Base-by-base conservation (phyloP, 1,284 basidiomycete genomes). In the Austroboletus rostrupii region DNA sequence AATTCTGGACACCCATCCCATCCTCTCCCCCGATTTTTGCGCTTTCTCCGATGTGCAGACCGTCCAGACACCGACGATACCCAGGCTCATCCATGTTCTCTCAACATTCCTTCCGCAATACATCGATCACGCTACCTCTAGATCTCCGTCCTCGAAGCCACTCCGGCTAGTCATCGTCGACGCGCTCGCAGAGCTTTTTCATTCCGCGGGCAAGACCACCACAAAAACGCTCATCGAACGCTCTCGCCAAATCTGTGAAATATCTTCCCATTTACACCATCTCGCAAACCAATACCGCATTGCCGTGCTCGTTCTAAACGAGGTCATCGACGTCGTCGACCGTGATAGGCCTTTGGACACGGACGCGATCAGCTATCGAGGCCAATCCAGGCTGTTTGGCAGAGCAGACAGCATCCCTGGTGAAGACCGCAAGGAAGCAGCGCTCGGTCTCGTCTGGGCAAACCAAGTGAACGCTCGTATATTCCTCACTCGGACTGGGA, bases 361-460 rank as follows among this genome's bases (percentile, higher is more conserved):
- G 7, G 61, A 56, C n/a, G 50, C 43, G 9, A 47, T 55, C 43
- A 53, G 37, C 60, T 97, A 95, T 65, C 74, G 78, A 4, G 79
- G 82, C 26, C 92, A 96, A 61, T 77, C 84, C 1, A 77, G 79
- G 6, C 85, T 85, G 78, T 95, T 96, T 64, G 80, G 79, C 32
- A 78, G 85, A 32, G 79, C 78, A 9, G 76, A 83, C 51, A 78
- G 72, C 49, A 59, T 79, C 32, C 72, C 76, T 38, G 75, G 77
- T 38, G 82, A 86, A 61, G 70, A 73, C 50, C 69, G 66, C 49
- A 91, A 92, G 62, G 88, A 93, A 68, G 92, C 89, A 0, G 81
- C 80, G 35, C 70, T 97, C 3, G 94, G 94, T 0, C 81, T 95
- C 44, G 84, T 85, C 2, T 97, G 94, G 94, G 87, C 92, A 10